Evolutionary conservation across 768 basidiomycete species (phyloP), one percentile per base, ranked within the genome.

Genomic region (Podaxis carcinomalis): DNA sequence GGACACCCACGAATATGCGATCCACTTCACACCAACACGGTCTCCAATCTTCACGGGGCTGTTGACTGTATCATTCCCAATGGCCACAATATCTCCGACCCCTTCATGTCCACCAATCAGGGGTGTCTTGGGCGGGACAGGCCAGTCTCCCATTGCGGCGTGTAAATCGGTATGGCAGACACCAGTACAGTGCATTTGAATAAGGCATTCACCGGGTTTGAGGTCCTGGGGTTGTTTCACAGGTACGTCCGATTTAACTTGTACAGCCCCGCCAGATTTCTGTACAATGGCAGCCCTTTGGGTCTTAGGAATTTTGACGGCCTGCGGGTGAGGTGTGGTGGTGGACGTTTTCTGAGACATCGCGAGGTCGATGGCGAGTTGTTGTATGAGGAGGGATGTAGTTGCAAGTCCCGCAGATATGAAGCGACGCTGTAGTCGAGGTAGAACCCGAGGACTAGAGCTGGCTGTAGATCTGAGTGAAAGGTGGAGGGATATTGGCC

Each of bases 141-240:
- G 93, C 94, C 94, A 95, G 69, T 95, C 93, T 47, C 83, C 84
- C 40, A 81, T 73, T 39, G 83, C 83, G 27, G 87, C 87, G 67
- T 93, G 92, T 13, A 92, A 80, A 68, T 93, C 92, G 2, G 89
- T 90, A 69, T 93, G 91, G 74, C 92, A 93, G n/a, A 93, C 90
- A 59, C 92, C 92, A 5, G 88, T 86, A 74, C 83, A 87, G 37
- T 81, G 78, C 68, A 93, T 78, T 73, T 89, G 87, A 71, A 93
- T 77, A 64, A 93, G 85, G 68, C 87, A 89, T 73, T 91, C 86
- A 50, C 86, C 87, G 0, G 86, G 86, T 0, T 72, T 74, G 69
- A 90, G 87, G 3, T 86, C 76, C 16, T 77, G 73, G 7, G 79
- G 80, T 50, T 77, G 74, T 56, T 73, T 81, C 65, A 90, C 86